Conservation (phyloP, 2,329 filamentous ascomycete species). For the Xylaria sp. region DNA sequence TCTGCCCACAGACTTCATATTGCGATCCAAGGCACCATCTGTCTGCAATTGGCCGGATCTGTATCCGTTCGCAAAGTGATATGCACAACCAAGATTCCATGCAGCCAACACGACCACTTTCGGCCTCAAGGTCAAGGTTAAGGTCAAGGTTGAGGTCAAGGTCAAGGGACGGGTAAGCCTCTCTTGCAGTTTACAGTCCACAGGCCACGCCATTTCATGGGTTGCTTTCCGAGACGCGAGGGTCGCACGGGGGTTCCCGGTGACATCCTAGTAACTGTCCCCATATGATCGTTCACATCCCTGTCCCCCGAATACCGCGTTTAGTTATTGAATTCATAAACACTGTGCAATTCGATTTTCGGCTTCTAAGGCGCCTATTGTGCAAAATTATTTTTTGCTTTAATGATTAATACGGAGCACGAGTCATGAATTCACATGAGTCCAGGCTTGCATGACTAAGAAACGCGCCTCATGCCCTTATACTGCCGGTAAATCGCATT, state of each 20-base stretch:
- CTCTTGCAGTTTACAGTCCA: constrained; percentile 19
- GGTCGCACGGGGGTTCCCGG: constrained; percentile 10
- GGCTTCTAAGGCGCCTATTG: neutral
- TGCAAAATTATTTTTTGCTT: neutral
- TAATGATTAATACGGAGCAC: constrained; percentile 5
- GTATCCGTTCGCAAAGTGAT: constrained; percentile 7
- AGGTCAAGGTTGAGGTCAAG: constrained; percentile 1
- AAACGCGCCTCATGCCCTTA: constrained; percentile 9
- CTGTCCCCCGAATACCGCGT: neutral
- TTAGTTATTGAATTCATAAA: neutral
- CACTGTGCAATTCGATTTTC: constrained; percentile 1
- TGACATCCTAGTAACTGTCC: constrained; percentile 4
- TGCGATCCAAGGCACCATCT: neutral
- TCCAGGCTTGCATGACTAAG: neutral
- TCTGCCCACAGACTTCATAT: neutral
- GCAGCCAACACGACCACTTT: constrained; percentile 27
- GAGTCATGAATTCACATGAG: neutral
- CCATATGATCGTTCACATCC: constrained; percentile 4
- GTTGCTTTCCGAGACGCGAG: constrained; percentile 18
- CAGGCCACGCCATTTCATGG: constrained; percentile 23
- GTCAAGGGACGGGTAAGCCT: constrained; percentile 15
- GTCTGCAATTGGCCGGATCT: constrained; percentile 9
- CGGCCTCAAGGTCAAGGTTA: constrained; percentile 18
- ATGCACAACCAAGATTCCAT: constrained; percentile 22
- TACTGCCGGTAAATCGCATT: constrained; percentile 4